phyloP scores from a whole-genome alignment of 1,284 basidiomycete genomes.

The Heterobasidion parviporum region DNA sequence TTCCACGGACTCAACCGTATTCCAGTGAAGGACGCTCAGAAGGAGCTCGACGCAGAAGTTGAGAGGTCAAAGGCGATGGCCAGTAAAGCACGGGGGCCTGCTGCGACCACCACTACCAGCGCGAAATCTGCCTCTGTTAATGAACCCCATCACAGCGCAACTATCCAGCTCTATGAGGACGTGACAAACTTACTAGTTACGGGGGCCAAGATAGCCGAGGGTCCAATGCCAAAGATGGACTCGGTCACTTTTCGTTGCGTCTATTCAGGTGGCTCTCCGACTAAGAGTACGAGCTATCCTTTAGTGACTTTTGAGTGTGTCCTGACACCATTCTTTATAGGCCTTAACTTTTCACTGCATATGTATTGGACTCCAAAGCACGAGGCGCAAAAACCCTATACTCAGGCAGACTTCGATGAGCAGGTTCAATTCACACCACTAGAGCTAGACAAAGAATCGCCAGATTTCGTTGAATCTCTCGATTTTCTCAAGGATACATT shows the following conservation, averaged over 20 bases:
- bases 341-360: slow-evolving; percentile 47
- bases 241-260: slow-evolving; percentile 17
- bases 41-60: slow-evolving; percentile 56
- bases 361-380: slow-evolving; percentile 3
- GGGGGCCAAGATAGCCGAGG: slow-evolving; percentile 20
- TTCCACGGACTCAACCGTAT: neutral
- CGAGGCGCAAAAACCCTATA: slow-evolving; percentile 13
- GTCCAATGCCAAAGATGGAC: neutral
- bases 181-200: slow-evolving; percentile 29
- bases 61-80: slow-evolving; percentile 41
- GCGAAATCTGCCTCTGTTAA: slow-evolving; percentile 13
- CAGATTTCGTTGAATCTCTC: slow-evolving; percentile 45
- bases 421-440: slow-evolving; percentile 55
- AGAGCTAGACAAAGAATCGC: slow-evolving; percentile 51
- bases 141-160: slow-evolving; percentile 41
- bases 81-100: neutral
- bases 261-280: slow-evolving; percentile 13
- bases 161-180: slow-evolving; percentile 31
- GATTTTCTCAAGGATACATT: slow-evolving; percentile 55
- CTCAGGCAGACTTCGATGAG: slow-evolving; percentile 30
- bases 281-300: neutral
- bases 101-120: neutral
- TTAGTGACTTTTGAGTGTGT: too few species aligned
- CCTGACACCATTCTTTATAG: slow-evolving; percentile 21
- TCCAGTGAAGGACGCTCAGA: slow-evolving; percentile 33